Conservation (phyloP, 2,329 filamentous ascomycete genomes). For the Xylariaceae sp. region DNA sequence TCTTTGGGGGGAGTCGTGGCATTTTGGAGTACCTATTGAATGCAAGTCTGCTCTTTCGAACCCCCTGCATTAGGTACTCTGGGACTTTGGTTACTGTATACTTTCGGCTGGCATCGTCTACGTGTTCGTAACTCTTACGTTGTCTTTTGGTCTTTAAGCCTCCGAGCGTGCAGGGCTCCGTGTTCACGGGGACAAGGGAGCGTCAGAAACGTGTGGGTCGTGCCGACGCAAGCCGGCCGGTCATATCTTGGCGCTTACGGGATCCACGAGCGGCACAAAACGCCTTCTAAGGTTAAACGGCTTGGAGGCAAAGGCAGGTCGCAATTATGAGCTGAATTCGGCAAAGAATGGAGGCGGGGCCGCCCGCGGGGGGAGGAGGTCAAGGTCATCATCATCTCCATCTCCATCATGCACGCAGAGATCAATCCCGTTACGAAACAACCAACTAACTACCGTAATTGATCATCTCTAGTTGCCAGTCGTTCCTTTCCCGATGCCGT, state of each 20-base stretch:
- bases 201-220: constrained; percentile 10
- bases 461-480: neutral
- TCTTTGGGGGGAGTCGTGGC: too few relatives aligned
- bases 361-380: too few relatives aligned
- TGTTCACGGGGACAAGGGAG: constrained; percentile 13
- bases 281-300: neutral
- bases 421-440: constrained; percentile 1
- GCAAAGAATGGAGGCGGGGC: neutral
- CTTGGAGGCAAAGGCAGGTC: neutral
- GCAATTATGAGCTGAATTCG: neutral
- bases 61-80: too few relatives aligned
- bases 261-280: neutral
- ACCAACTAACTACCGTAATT: constrained; percentile 1
- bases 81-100: neutral
- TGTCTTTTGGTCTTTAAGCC: constrained; percentile 4
- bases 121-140: neutral
- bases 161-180: constrained; percentile 5
- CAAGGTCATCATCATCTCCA: constrained; percentile 6
- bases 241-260: constrained; percentile 1
- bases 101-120: neutral
- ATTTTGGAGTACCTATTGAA: too few relatives aligned
- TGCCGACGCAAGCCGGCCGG: constrained; percentile 22
- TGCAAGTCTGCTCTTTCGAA: too few relatives aligned
- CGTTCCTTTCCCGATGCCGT: constrained; percentile 3
- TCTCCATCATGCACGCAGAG: constrained; percentile 1